Evolutionary conservation across 805 yeast genomes (phyloP).

Genomic region (Zygoascus bituminiphila): DNA sequence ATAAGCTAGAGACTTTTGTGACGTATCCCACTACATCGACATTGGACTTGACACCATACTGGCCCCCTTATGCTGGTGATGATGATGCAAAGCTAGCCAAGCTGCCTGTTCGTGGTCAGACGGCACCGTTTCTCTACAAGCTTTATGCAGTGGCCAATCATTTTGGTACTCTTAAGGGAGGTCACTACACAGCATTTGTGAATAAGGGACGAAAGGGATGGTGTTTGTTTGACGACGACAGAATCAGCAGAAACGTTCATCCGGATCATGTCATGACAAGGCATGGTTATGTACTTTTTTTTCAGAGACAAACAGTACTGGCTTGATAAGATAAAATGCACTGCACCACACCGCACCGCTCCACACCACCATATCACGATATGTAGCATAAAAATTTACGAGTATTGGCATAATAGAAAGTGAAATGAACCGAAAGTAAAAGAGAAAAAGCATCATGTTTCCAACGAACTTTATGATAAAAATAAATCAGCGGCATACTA

Average conservation of each 20-base stretch:
- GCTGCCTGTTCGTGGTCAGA: slow-evolving; percentile 61
- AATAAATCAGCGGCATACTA: too few relatives aligned
- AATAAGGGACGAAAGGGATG: slow-evolving; percentile 59
- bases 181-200: slow-evolving; percentile 83
- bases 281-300: slow-evolving; percentile 80
- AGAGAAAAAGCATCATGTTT: too few relatives aligned
- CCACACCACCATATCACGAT: too few relatives aligned
- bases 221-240: slow-evolving; percentile 79
- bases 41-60: slow-evolving; percentile 59
- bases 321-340: neutral
- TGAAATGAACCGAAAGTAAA: too few relatives aligned
- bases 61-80: slow-evolving; percentile 47
- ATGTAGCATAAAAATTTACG: too few relatives aligned
- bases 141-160: slow-evolving; percentile 80
- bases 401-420: too few relatives aligned
- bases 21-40: slow-evolving; percentile 48
- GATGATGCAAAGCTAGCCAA: slow-evolving; percentile 40
- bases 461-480: too few relatives aligned
- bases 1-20: slow-evolving; percentile 58
- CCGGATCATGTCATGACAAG: slow-evolving; percentile 50
- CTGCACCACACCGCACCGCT: too few relatives aligned
- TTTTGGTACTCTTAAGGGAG: slow-evolving; percentile 71
- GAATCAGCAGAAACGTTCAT: slow-evolving; percentile 46
- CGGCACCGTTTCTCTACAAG: slow-evolving; percentile 70
- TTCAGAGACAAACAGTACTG: slow-evolving; percentile 37